Percentiles rank a stretch among this genome's conserved stretches.
These are phyloP conservation scores for Tubosaeta brunneosetosa DNA, from an alignment of 768 basidiomycete species.

Conservation along the genomic window DNA sequence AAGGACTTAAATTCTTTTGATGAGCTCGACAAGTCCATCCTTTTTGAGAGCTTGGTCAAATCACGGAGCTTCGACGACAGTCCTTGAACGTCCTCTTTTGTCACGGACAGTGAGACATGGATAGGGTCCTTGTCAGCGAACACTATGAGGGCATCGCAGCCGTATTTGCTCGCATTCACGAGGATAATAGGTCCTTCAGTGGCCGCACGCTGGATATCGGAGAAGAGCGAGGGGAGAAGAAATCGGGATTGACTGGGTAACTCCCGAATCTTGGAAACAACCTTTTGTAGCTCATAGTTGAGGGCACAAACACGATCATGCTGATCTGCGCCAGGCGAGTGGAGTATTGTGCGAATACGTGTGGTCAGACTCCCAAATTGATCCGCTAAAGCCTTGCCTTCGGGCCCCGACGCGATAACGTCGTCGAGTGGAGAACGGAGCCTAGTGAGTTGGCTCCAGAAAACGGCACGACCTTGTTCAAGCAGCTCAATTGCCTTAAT, in stretches of 20 bases:
- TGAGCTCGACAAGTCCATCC: neutral
- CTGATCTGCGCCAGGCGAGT: neutral
- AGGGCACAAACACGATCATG: neutral
- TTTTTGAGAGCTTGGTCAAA: neutral
- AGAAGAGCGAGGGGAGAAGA: slow-evolving; percentile 16
- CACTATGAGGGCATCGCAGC: slow-evolving; percentile 34
- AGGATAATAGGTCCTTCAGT: slow-evolving; percentile 27
- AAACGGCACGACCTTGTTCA: neutral
- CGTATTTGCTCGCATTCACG: slow-evolving; percentile 24
- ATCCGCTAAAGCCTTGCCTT: neutral
- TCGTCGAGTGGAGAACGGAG: neutral
- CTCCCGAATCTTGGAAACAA: slow-evolving; percentile 14
- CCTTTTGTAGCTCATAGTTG: neutral
- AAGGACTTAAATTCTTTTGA: no score
- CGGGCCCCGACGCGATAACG: neutral
- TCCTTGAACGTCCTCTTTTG: neutral
- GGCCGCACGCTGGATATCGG: slow-evolving; percentile 13
- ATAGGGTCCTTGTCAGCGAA: neutral
- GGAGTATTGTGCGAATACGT: neutral
- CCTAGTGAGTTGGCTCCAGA: neutral
- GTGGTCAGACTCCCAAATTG: slow-evolving; percentile 2
- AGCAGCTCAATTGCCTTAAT: no score
- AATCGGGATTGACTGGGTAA: slow-evolving; percentile 20
- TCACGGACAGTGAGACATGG: slow-evolving; percentile 1
- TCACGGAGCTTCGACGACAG: neutral